phyloP scores from a whole-genome alignment of 2,329 filamentous ascomycete species.

The Microdochium paspali region DNA sequence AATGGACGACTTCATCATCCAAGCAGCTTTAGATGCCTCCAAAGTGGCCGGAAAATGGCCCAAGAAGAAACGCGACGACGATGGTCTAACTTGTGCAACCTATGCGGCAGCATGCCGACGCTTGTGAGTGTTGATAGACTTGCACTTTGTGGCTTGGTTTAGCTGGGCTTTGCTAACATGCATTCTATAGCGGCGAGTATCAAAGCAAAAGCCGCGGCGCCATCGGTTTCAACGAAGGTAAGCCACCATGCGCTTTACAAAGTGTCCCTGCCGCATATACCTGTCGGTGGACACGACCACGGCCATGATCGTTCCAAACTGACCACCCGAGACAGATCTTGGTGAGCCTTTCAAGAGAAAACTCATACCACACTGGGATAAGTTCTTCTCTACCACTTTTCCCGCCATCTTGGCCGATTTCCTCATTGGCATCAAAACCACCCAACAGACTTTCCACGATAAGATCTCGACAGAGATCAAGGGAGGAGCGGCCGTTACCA shows the following conservation, averaged over 20 bases:
- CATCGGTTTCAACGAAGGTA: constrained; percentile 14
- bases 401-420: constrained; percentile 5
- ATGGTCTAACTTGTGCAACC: constrained; percentile 4
- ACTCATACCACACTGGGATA: constrained; percentile 6
- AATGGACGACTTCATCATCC: constrained; percentile 1
- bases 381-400: constrained; percentile 5
- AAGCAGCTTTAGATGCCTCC: constrained; percentile 3
- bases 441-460: constrained; percentile 3
- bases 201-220: too few relatives aligned
- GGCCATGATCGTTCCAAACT: neutral
- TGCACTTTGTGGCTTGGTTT: too few relatives aligned
- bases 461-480: constrained; percentile 2
- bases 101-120: constrained; percentile 8
- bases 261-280: too few relatives aligned
- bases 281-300: too few relatives aligned
- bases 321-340: constrained; percentile 3
- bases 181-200: too few relatives aligned
- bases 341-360: constrained; percentile 4
- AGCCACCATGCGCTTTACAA: neutral
- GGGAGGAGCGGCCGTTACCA: constrained; percentile 1
- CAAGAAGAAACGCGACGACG: constrained; percentile 1
- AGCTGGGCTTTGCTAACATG: too few relatives aligned
- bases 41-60: constrained; percentile 6
- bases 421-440: neutral
- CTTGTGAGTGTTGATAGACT: constrained; percentile 6